Conservation (phyloP, 1,139 yeast species). For the Yamadazyma friedrichii region DNA sequence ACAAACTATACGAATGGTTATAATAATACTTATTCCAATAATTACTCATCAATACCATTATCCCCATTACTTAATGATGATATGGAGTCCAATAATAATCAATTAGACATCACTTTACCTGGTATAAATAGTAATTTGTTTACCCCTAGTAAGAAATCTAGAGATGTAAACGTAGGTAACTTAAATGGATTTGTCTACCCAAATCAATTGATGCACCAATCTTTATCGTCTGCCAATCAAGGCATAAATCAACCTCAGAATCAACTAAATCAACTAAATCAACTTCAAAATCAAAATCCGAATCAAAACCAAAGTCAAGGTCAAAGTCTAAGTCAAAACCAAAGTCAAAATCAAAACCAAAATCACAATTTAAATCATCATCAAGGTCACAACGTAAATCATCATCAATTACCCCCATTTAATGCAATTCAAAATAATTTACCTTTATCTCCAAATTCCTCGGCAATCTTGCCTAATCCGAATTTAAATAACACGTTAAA, state of each 20-base stretch:
- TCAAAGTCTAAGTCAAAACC: conserved; percentile 3
- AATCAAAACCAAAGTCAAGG: background rate
- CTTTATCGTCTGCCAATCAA: background rate
- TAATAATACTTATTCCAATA: conserved; percentile 2
- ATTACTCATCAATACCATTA: conserved; percentile 25
- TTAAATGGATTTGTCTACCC: conserved; percentile 14
- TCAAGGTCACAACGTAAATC: background rate
- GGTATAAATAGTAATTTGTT: conserved; percentile 12
- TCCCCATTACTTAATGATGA: conserved; percentile 40
- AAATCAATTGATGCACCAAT: conserved; percentile 10
- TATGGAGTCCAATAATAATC: conserved; percentile 16
- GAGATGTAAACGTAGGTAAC: background rate
- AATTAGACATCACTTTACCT: conserved; percentile 12
- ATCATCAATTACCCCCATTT: conserved; percentile 29
- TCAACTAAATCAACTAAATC: background rate
- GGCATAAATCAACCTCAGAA: background rate
- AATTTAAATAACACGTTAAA: conserved; percentile 19
- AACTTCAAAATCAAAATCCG: background rate
- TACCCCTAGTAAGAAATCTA: conserved; percentile 4
- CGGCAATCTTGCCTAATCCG: conserved; percentile 8
- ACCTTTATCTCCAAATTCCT: conserved; percentile 24
- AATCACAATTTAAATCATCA: too few species aligned
- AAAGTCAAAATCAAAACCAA: background rate
- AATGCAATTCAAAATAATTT: conserved; percentile 37
- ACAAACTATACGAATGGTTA: background rate